A percentile compares a stretch with the other conserved stretches of the same genome.
phyloP scores from a whole-genome alignment of 2,329 filamentous ascomycete genomes.

The Aspergillus persii region DNA sequence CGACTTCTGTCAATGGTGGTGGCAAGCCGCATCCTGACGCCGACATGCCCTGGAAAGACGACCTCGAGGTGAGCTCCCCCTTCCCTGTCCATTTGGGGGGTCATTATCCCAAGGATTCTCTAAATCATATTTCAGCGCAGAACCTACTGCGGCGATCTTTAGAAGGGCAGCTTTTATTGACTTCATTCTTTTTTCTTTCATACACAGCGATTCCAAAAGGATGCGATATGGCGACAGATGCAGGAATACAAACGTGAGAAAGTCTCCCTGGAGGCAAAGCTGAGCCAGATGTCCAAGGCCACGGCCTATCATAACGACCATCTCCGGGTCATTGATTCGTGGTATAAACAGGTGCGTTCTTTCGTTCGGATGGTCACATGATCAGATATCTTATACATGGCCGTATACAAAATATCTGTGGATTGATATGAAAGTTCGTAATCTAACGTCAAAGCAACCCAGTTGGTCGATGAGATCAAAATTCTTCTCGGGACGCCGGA shows the following conservation, averaged over 20 bases:
- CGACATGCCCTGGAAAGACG: slow-evolving; percentile 69
- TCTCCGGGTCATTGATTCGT: slow-evolving; percentile 82
- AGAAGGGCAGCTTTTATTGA: not conserved
- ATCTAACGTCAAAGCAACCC: not conserved
- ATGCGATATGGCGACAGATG: slow-evolving; percentile 96
- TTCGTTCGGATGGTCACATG: not conserved
- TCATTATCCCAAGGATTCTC: slow-evolving; percentile 14
- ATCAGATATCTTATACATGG: not conserved
- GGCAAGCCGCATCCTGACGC: slow-evolving; percentile 63
- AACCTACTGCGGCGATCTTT: slow-evolving; percentile 3
- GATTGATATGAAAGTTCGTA: slow-evolving; percentile 15
- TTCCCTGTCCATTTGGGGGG: slow-evolving; percentile 8
- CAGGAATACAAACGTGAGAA: slow-evolving; percentile 95
- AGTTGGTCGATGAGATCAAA: slow-evolving; percentile 50
- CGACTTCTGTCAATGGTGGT: slow-evolving; percentile 70
- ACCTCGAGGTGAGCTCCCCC: slow-evolving; percentile 65
- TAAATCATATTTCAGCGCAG: slow-evolving; percentile 2
- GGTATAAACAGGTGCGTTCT: slow-evolving; percentile 81
- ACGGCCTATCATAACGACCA: slow-evolving; percentile 88
- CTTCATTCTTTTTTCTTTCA: slow-evolving; percentile 23
- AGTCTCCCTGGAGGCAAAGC: slow-evolving; percentile 72
- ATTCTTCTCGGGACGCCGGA: slow-evolving; percentile 34
- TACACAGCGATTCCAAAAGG: slow-evolving; percentile 81
- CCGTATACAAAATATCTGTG: not conserved
- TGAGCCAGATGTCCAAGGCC: slow-evolving; percentile 76